Conservation (phyloP, 164 flowering plant species). For the Chimonanthus salicifolius region DNA sequence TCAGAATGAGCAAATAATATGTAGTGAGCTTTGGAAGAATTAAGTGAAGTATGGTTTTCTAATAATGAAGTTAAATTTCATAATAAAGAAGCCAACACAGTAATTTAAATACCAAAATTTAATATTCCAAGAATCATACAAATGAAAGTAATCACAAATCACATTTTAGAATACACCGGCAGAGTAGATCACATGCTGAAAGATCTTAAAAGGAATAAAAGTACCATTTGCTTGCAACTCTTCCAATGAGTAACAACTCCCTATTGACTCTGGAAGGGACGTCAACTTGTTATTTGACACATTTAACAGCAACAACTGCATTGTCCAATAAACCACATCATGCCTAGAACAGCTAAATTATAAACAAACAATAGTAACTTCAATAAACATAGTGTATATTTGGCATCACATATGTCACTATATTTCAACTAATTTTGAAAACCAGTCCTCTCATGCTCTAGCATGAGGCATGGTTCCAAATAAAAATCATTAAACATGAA, state of each 20-base stretch:
- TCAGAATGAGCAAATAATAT: too few relatives aligned
- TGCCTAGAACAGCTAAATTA: not conserved
- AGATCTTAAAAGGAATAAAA: not conserved
- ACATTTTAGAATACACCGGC: not conserved
- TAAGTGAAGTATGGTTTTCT: not conserved
- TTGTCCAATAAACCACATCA: conserved; percentile 19
- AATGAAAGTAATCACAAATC: not conserved
- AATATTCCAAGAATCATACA: not conserved
- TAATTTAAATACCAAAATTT: not conserved
- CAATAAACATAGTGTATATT: not conserved
- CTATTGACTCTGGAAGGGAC: conserved; percentile 87
- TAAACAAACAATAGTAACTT: not conserved
- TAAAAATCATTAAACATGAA: not conserved
- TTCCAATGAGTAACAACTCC: conserved; percentile 90
- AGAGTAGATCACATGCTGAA: not conserved
- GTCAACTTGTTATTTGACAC: conserved; percentile 76
- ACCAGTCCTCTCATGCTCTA: not conserved
- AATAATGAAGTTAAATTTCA: not conserved
- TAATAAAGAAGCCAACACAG: not conserved
- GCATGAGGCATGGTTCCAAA: not conserved
- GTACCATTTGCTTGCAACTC: conserved; percentile 93
- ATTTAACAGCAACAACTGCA: conserved; percentile 78
- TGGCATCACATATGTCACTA: too few relatives aligned
- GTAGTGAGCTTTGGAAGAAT: too few relatives aligned
- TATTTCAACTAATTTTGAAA: too few relatives aligned